Base-by-base conservation (phyloP, 2,329 filamentous ascomycete genomes). In the Aureobasidium mangrovei region DNA sequence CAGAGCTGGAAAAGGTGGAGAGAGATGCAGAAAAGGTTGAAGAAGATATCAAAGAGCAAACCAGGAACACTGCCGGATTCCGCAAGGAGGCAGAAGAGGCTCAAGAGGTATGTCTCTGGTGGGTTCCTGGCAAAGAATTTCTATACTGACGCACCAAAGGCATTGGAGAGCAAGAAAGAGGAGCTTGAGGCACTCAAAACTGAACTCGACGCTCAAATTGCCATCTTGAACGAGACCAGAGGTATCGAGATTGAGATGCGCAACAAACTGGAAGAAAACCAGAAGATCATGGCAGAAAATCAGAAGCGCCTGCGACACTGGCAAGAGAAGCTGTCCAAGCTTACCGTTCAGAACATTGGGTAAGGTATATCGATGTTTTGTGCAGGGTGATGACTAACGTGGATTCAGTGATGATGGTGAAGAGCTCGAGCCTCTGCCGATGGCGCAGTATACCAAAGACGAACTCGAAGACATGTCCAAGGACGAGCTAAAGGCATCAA, bases 211-310 rank as follows among this genome's bases (percentile, higher is more conserved):
- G 84, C 87, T 62, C 95, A 91, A 75, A 86, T 82, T 1, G 74
- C 84, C 0, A 89, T 94, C 67, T 78, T 97, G 55, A 96, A 97
- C 65, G 86, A 89, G 65, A 95, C 86, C 0, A 82, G 91, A 7
- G 91, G 89, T 0, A 76, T 85, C 3, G 93, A 98, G 69, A 96
- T 98, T 58, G 93, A 98, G 70, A 96, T 97, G 90, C 86, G 88
- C 59, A 97, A 97, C 72, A 95, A 95, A 73, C 83, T 98, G 1
- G 93, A 97, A 65, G 91, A 97, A 66, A 93, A 91, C 68, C 87
- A 95, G 61, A 98, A 98, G 72, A 81, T 85, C 7, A 78, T 97
- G 10, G 71, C 74, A 0, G 91, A 97, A 65, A 95, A 94, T 69
- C 84, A 94, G 68, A 91, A 88, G 70, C 83, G 87, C 57, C 78